Evolutionary conservation across 257 asterid species (phyloP), one percentile per base, ranked within the genome.

Genomic region (Osmanthus fragrans): DNA sequence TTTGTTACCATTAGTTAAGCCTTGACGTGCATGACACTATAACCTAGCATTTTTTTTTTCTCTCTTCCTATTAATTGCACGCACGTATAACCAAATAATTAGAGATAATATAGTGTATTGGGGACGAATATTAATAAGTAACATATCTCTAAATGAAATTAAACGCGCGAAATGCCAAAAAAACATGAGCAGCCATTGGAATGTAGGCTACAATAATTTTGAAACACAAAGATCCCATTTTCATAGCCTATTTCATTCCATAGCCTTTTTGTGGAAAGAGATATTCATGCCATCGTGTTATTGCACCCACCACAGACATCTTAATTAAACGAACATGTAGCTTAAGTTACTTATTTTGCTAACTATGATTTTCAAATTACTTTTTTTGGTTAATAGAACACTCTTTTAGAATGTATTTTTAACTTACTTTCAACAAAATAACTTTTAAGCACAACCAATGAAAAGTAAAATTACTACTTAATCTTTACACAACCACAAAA

Each of bases 251-350:
- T 63, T 63, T 63, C 18, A 23, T 3, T 63, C 68, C 83, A 77
- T 66, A 15, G 1, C 29, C 88, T 80, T 85, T 85, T 80, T 39
- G 16, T 42, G 64, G 81, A 84, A 81, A 67, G 60, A 70, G 80
- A 80, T 40, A 2, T 37, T 37, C 49, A 40, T 75, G 79, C 21
- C 73, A 25, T 70, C 73, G 4, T 56, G 60, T 11, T 40, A 12
- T 8, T 27, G 18, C 69, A 45, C 77, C n/a, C 30, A 16, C 72
- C 51, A 39, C 21, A 42, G 16, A 45, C 9, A 40, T 39, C 72
- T 13, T 45, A 45, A 4, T 45, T 45, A 45, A 45, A 45, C 1
- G 51, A 45, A 19, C 18, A 5, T 12, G 54, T 19, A 30, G 47
- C 15, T 1, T 39, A 27, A 27, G 25, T 8, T 18, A 18, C 37